Base-by-base conservation (phyloP, 495 filamentous ascomycete genomes). In the Lophium mytilinum region DNA sequence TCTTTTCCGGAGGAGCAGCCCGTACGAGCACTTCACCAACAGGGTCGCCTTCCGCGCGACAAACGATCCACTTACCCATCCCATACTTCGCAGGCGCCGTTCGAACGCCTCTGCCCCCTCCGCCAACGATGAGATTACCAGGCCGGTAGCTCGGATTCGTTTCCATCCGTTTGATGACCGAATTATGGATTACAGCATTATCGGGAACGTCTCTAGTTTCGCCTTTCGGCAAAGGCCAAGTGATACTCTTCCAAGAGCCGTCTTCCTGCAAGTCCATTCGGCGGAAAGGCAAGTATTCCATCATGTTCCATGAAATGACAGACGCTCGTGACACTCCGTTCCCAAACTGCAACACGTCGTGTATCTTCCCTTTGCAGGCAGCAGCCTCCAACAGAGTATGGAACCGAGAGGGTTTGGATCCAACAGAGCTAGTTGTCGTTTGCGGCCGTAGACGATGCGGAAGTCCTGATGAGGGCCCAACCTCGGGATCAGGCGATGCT, bases 211-310 rank as follows among this genome's bases (percentile, higher is more conserved):
- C 89, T 1, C 89, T 80, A 4, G 86, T 82, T 66, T 93, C 89
- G 21, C 89, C 89, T 45, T 81, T 80, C 0, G 89, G 89, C 4
- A 93, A 68, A 0, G 89, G 89, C 83, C 87, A 90, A 18, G 81
- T 71, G 56, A 94, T 92, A 0, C 86, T 83, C 61, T 86, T 85
- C 89, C 89, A 94, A 0, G 81, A 80, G 0, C 88, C 88, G 57
- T 92, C 84, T 2, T 75, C 53, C 49, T 81, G 78, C 17, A 93
- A 66, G 64, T 92, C 89, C 86, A 94, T 89, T 9, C 89, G 79
- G 1, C 87, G 80, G 72, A 93, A 92, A 0, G 89, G 89, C 12
- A 94, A 72, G 64, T 84, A 90, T 64, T 94, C 87, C 87, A 93
- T 92, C 34, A 90, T 69, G 19, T 83, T 84, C 90, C 90, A 93